Evolutionary conservation across 495 filamentous ascomycete species (phyloP), one percentile per base, ranked within the genome.

Genomic region (Aspergillus ostianus): DNA sequence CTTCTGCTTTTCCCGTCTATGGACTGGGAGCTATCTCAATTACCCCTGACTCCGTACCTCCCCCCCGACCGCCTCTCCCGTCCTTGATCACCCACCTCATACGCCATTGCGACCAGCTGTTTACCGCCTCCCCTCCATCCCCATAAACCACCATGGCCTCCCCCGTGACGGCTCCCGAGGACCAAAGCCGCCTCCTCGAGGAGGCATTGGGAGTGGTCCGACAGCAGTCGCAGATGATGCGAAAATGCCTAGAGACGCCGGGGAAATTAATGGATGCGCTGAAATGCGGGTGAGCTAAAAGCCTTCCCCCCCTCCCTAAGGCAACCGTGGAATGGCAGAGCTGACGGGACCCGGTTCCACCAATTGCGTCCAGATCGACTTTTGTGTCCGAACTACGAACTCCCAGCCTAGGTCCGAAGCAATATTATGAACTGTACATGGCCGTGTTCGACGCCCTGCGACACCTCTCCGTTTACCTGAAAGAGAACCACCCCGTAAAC

Each of bases 381-480:
- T 84, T 98, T 45, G 95, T 98, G 57, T 96, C 95, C 30, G 94
- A 98, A 76, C 84, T 98, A 52, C 91, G 94, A 68, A 98, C 94
- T 15, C 93, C 92, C 72, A 96, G 90, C 64, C 82, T 98, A 21
- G 91, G 94, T 6, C 94, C 94, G 4, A 98, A 98, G 71, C 94
- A 98, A 73, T 98, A 98, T 80, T 98, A 98, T 74, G 94, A 98
- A 75, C 84, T 98, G 59, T 98, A 98, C 80, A 98, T 98, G 94
- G 84, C 93, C 60, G 90, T 98, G 55, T 98, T 98, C 76, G 94
- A 98, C 80, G 95, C 94, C 64, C 74, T 98, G 70, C 92, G 94
- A 71, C 94, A 98, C 76, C 90, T 98, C 53, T 93, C 93, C 46
- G 88, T 95, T 57, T 97, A 97, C 77, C 85, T 98, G 36, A 92